A percentile compares a stretch with the other conserved stretches of the same genome.
These are phyloP conservation scores for Herpotrichia juniperi DNA, from an alignment of 2,329 filamentous ascomycete species.

Conservation along the genomic window DNA sequence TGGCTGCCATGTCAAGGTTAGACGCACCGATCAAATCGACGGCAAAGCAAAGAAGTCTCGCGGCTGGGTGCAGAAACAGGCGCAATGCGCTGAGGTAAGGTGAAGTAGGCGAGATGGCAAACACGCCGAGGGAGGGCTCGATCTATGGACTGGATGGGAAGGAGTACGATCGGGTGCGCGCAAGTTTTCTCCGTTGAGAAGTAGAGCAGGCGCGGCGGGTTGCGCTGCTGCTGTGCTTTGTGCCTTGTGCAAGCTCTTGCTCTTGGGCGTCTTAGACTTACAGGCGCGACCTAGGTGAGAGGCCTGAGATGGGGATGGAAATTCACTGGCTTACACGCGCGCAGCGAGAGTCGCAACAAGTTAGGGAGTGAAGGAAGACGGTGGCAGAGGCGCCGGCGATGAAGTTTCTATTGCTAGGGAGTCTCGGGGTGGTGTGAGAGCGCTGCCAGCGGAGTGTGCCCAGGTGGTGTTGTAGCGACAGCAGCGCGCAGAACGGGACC, in stretches of 20 bases:
- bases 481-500: not conserved
- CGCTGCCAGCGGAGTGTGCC: not conserved
- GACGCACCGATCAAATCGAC: conserved; percentile 19
- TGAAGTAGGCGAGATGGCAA: conserved; percentile 27
- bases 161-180: conserved; percentile 23
- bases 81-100: conserved; percentile 14
- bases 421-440: not conserved
- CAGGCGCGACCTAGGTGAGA: conserved; percentile 21
- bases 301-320: not conserved
- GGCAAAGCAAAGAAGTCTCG: not conserved
- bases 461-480: too few species aligned
- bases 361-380: conserved; percentile 25
- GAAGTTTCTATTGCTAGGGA: not conserved
- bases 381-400: conserved; percentile 11
- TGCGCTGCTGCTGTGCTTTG: conserved; percentile 22
- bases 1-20: conserved; percentile 65
- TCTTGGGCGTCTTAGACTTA: conserved; percentile 28
- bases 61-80: conserved; percentile 2
- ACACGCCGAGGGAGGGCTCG: conserved; percentile 27
- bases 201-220: conserved; percentile 19
- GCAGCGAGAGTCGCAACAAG: conserved; percentile 23
- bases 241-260: conserved; percentile 9
- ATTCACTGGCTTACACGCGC: not conserved
- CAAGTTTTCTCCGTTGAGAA: conserved; percentile 25
- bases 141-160: conserved; percentile 37